Conservation (phyloP, 768 basidiomycete genomes). For the Suillus variegatus region DNA sequence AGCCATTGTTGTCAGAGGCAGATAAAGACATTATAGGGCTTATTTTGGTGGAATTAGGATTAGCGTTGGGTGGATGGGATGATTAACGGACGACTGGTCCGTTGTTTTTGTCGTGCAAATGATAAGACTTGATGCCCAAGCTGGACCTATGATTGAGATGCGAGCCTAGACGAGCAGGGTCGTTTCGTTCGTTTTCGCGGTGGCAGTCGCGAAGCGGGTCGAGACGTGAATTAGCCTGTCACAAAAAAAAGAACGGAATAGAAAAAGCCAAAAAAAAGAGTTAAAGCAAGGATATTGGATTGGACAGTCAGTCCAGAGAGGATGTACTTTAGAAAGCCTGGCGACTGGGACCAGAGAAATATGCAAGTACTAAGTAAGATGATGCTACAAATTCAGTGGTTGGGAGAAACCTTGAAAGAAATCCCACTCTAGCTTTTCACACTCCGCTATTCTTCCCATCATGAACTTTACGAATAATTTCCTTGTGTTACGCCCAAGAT, state of each 20-base stretch:
- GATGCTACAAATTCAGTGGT: slow-evolving; percentile 35
- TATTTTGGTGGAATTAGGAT: slow-evolving; percentile 72
- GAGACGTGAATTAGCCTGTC: slow-evolving; percentile 31
- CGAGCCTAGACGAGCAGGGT: slow-evolving; percentile 18
- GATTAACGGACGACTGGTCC: slow-evolving; percentile 34
- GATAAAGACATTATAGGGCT: slow-evolving; percentile 90
- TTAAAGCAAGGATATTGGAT: slow-evolving; percentile 31
- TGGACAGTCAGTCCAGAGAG: slow-evolving; percentile 30
- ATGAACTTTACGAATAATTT: slow-evolving; percentile 3
- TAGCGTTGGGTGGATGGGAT: slow-evolving; percentile 47
- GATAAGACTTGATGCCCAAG: slow-evolving; percentile 23
- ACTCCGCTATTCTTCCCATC: slow-evolving; percentile 32
- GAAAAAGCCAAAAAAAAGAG: slow-evolving; percentile 15
- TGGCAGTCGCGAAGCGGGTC: slow-evolving; percentile 22
- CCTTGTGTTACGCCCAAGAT: slow-evolving; percentile 2
- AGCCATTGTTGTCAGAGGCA: slow-evolving; percentile 76
- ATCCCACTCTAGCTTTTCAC: slow-evolving; percentile 32
- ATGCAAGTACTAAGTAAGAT: slow-evolving; percentile 40
- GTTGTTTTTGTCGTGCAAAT: slow-evolving; percentile 33
- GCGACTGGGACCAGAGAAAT: slow-evolving; percentile 37
- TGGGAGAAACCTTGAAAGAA: slow-evolving; percentile 30
- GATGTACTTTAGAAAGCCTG: slow-evolving; percentile 34
- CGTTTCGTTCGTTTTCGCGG: slow-evolving; percentile 31
- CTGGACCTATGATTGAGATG: slow-evolving; percentile 15
- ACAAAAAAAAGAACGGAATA: slow-evolving; percentile 20